Percentiles rank a stretch among this genome's conserved stretches.
Conservation (phyloP, 2,329 filamentous ascomycete genomes). For the Zarea fungicola region DNA sequence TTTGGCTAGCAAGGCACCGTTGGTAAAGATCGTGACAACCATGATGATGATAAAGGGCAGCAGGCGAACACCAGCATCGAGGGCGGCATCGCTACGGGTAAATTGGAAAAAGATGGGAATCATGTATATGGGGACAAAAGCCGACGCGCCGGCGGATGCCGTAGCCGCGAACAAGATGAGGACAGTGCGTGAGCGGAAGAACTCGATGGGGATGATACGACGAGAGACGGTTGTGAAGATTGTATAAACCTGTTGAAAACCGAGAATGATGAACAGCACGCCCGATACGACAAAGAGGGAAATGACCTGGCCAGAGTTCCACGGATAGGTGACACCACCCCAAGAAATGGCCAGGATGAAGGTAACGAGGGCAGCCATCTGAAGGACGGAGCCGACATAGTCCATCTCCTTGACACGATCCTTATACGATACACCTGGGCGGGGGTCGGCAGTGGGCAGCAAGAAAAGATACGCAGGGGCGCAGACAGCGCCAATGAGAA, state of each 20-base stretch:
- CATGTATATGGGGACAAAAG: conserved; percentile 36
- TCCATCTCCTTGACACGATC: conserved; percentile 33
- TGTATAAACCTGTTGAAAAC: conserved; percentile 35
- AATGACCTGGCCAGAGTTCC: conserved; percentile 38
- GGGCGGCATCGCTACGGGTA: conserved; percentile 31
- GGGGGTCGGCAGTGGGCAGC: conserved; percentile 19
- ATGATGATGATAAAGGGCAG: conserved; percentile 35
- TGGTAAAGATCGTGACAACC: conserved; percentile 27
- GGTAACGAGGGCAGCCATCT: conserved; percentile 30
- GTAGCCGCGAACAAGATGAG: background rate
- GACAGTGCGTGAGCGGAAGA: background rate
- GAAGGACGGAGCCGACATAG: conserved; percentile 36
- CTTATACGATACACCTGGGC: conserved; percentile 17
- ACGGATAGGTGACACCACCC: conserved; percentile 40
- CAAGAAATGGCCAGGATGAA: conserved; percentile 44
- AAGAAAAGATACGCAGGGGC: conserved; percentile 24
- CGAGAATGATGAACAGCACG: conserved; percentile 27
- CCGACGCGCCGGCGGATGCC: conserved; percentile 22
- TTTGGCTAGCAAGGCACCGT: conserved; percentile 29
- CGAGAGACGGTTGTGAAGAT: conserved; percentile 26
- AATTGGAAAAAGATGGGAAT: conserved; percentile 48
- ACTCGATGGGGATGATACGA: background rate
- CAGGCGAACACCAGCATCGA: conserved; percentile 32
- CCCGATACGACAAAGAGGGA: conserved; percentile 37
- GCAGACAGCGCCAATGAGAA: conserved; percentile 37